phyloP scores from a whole-genome alignment of 192 early-diverging fungal species.

The Funneliformis mosseae region DNA sequence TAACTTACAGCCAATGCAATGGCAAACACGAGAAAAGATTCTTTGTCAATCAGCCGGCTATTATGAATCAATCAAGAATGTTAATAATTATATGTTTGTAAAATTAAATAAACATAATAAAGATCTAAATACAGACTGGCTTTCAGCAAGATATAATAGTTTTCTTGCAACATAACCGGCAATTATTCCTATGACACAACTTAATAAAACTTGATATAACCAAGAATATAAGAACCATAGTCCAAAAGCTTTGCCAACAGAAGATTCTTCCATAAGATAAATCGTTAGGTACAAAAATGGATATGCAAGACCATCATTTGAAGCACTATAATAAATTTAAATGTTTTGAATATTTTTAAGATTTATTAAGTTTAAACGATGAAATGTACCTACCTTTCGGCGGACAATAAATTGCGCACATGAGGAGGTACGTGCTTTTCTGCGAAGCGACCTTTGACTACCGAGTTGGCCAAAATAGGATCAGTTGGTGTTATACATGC shows the following conservation, averaged over 20 bases:
- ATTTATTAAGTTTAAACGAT: no score
- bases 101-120: neutral
- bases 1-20: slow-evolving; percentile 73
- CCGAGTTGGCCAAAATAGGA: slow-evolving; percentile 87
- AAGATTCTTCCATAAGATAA: slow-evolving; percentile 61
- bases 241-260: slow-evolving; percentile 66
- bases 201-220: slow-evolving; percentile 77
- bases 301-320: slow-evolving; percentile 84
- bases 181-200: slow-evolving; percentile 67
- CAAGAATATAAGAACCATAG: slow-evolving; percentile 79
- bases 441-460: slow-evolving; percentile 92
- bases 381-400: slow-evolving; percentile 70
- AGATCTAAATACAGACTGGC: slow-evolving; percentile 35
- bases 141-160: slow-evolving; percentile 67
- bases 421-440: slow-evolving; percentile 83
- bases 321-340: slow-evolving; percentile 60
- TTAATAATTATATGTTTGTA: neutral
- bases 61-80: slow-evolving; percentile 1
- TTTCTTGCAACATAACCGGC: slow-evolving; percentile 73
- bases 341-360: no score
- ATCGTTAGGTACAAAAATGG: slow-evolving; percentile 83
- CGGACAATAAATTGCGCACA: slow-evolving; percentile 72
- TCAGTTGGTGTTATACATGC: slow-evolving; percentile 91
- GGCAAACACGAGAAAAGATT: slow-evolving; percentile 79
- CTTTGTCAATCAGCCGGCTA: slow-evolving; percentile 84